These are phyloP conservation scores for Xylaria polymorpha DNA, from an alignment of 2,329 filamentous ascomycete genomes.

Conservation along the genomic window DNA sequence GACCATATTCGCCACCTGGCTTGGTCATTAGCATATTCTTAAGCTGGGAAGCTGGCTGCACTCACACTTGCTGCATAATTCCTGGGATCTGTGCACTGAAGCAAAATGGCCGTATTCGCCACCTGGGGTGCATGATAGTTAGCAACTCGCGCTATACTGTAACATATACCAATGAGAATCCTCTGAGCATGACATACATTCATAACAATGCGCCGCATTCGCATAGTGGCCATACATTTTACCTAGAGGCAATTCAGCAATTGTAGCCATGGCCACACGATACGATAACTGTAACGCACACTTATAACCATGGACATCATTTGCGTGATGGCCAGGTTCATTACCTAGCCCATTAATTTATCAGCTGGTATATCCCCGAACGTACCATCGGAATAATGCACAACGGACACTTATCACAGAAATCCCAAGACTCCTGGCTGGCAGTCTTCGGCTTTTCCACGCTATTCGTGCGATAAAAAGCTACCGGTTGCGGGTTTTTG, in stretches of 20 bases:
- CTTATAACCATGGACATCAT: slow-evolving; percentile 10
- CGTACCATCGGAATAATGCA: neutral
- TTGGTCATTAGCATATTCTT: neutral
- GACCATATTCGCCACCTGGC: slow-evolving; percentile 3
- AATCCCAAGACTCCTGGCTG: neutral
- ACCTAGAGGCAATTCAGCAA: neutral
- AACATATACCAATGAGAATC: too few species aligned
- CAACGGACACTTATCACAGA: slow-evolving; percentile 5
- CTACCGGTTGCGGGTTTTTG: neutral
- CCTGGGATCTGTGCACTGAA: neutral
- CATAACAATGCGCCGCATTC: slow-evolving; percentile 4
- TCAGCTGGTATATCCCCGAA: neutral
- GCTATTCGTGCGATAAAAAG: neutral
- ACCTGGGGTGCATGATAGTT: neutral
- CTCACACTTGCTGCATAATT: neutral
- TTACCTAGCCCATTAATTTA: neutral
- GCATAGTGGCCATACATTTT: slow-evolving; percentile 3
- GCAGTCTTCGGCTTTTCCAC: neutral
- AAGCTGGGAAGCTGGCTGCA: too few species aligned
- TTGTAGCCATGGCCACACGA: neutral
- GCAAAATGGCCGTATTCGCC: slow-evolving; percentile 7
- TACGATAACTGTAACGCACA: neutral
- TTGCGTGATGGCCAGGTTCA: slow-evolving; percentile 3
- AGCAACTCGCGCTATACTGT: neutral
- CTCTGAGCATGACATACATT: neutral